phyloP scores from a whole-genome alignment of 1,284 basidiomycete species.

The Malassezia dermatis region DNA sequence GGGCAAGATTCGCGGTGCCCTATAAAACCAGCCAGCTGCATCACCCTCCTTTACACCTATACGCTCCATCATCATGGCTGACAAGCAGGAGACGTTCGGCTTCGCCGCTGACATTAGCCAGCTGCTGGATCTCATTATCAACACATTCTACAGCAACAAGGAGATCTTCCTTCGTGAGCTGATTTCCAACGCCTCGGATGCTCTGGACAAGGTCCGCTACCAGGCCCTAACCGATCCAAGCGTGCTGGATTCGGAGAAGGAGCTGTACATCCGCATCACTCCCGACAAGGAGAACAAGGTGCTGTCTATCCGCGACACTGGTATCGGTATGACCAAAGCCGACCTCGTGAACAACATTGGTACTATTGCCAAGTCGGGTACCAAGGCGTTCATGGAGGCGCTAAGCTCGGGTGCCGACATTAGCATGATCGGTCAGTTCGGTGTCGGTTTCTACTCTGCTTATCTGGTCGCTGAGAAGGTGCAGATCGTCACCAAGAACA shows the following conservation, averaged over 20 bases:
- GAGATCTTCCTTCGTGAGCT: slow-evolving; percentile 47
- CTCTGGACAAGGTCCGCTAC: slow-evolving; percentile 48
- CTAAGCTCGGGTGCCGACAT: slow-evolving; percentile 73
- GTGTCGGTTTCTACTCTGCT: slow-evolving; percentile 99
- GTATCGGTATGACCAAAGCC: slow-evolving; percentile 65
- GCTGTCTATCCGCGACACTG: slow-evolving; percentile 84
- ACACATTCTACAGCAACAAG: slow-evolving; percentile 48
- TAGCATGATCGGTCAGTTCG: slow-evolving; percentile 63
- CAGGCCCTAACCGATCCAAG: slow-evolving; percentile 45
- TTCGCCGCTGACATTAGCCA: slow-evolving; percentile 46
- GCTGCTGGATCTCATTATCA: slow-evolving; percentile 48
- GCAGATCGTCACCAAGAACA: slow-evolving; percentile 98
- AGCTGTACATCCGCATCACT: slow-evolving; percentile 48
- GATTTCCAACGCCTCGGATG: slow-evolving; percentile 48
- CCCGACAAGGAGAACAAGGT: slow-evolving; percentile 86
- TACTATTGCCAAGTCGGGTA: slow-evolving; percentile 96
- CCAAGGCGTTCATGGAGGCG: slow-evolving; percentile 85
- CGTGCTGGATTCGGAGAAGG: slow-evolving; percentile 43
- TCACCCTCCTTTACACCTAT: background rate
- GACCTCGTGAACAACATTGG: slow-evolving; percentile 86
- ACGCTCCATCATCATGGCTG: slow-evolving; percentile 29
- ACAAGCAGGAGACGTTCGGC: slow-evolving; percentile 44
- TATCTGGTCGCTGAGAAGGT: slow-evolving; percentile 98
- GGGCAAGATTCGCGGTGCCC: background rate
- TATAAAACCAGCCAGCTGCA: slow-evolving; percentile 11